Evolutionary conservation across 2,329 filamentous ascomycete genomes (phyloP), one percentile per base, ranked within the genome.

Genomic region (Ambrosiella beaveri): DNA sequence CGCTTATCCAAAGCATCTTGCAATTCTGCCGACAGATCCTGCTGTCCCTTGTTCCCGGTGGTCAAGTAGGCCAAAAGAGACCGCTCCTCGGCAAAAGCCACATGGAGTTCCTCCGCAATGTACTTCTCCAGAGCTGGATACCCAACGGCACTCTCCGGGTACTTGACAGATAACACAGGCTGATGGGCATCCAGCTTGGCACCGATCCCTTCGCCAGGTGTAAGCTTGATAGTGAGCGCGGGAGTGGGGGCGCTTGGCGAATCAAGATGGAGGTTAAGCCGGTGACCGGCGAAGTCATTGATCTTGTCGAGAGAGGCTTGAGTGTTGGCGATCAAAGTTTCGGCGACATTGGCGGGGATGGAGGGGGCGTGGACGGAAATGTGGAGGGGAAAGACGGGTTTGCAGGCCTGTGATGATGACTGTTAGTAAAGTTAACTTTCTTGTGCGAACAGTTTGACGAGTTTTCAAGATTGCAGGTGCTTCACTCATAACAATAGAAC

Each of bases 281-380:
- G 51, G 65, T 90, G 88, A 67, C 95, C 88, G 1, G 85, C 82
- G 0, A 87, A 83, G 67, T 94, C 91, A 64, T 91, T 86, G 61
- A 89, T 78, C 64, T 88, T 85, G 69, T 96, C 89, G 58, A 97
- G 79, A 9, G 85, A 83, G 69, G 88, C 82, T 66, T 97, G 89
- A 0, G 88, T 89, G n/a, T 84, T 77, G 59, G 82, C 84, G 54
- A 95, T 71, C 11, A 96, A 77, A 65, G 83, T 78, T 65, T 85
- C 79, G 1, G 82, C 82, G 65, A 95, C 86, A 47, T 79, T 71
- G 1, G 79, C 73, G 54, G 80, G 77, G 37, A 94, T 71, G 11
- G 75, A 73, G 40, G 82, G 78, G 36, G 87, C 81, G 64, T 88
- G 80, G 62, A 97, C 76, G 36, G 83, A 81, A 63, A 97, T 86